Evolutionary conservation across 208 protist genomes (phyloP), one percentile per base, ranked within the genome.

Genomic region (Leishmania arabica): DNA sequence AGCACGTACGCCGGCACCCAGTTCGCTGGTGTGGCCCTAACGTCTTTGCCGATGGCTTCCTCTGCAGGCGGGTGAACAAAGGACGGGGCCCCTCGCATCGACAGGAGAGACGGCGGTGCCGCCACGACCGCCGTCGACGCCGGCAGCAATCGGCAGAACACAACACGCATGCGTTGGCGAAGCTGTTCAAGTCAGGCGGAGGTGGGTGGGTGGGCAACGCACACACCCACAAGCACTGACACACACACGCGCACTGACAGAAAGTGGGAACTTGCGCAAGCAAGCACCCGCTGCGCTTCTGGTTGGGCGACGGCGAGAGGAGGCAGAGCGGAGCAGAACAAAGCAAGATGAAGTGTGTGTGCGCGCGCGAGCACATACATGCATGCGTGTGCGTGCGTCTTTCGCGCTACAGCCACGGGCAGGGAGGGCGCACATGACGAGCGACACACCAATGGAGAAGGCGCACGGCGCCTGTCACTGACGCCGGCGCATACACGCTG

Each of bases 1-100:
- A 90, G 64, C 27, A 97, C 92, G 83, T 95, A 97, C 21, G 91
- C 91, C 54, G 90, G 90, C 75, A 97, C 88, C 76, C 82, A 95
- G 77, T 94, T 83, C 71, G 66, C 74, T 17, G 93, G 92, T 19
- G 90, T 93, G 27, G 87, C 84, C 77, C 90, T 94, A 27, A 92
- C 84, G 4, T 90, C 80, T 40, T 93, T 90, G 17, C 92, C 93
- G 47, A 97, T 89, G n/a, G 89, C 91, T 58, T 95, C 90, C 45
- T 84, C 80, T 5, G 82, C 81, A 42, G 89, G 84, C 9, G 93
- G 88, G 42, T 96, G 91, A n/a, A 83, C 79, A 86, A 94, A 94
- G 2, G 89, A 92, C 42, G 93, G 93, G 21, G 93, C 93, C 54
- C 79, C 69, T n/a, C 90, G 90, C 77, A 95, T 82, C 3, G 93